Evolutionary conservation across 441 rosid genomes (phyloP), one percentile per base, ranked within the genome.

Genomic region (Viola pubescens): DNA sequence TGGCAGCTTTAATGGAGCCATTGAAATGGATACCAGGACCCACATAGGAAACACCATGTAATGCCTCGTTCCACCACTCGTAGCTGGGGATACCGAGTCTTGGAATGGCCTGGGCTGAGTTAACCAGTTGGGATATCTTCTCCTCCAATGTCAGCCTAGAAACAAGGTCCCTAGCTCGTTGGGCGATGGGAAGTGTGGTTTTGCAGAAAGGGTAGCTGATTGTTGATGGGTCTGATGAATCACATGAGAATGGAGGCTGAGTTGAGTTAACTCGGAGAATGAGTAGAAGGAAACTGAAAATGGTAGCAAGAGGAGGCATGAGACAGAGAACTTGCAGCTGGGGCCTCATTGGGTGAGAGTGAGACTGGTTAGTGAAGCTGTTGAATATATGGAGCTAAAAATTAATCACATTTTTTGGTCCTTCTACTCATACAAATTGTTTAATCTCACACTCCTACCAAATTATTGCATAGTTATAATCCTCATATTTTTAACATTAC

Each of bases 61-160:
- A 83, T 3, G 98, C 97, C 65, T 89, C 98, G 13, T 96, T 85
- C 98, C 98, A 92, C 98, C 98, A 92, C 78, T 92, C 86, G 64
- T 92, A 92, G 0, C 85, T 86, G 59, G 81, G 86, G 49, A 92
- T 79, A 14, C 94, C 96, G 14, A 92, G 68, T 74, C 96, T 77
- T 45, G 95, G 98, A 58, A 92, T 82, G 5, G 89, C 13, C 4
- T 65, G 66, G 0, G 98, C 98, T 48, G 81, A 77, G 83, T 81
- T 84, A 6, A 79, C 90, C 52, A 92, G 78, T 64, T 89, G 80
- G 26, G 85, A 57, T 2, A 84, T 75, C 70, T 92, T 92, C 84
- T 92, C 98, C 19, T 73, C 83, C 62, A 89, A 63, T 13, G 86
- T 84, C 64, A 89, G 65, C 77, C 82, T 79, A 48, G 79, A 80